Conservation (phyloP, 352 stramenopile species). For the Globisporangium rhizosaccharum region DNA sequence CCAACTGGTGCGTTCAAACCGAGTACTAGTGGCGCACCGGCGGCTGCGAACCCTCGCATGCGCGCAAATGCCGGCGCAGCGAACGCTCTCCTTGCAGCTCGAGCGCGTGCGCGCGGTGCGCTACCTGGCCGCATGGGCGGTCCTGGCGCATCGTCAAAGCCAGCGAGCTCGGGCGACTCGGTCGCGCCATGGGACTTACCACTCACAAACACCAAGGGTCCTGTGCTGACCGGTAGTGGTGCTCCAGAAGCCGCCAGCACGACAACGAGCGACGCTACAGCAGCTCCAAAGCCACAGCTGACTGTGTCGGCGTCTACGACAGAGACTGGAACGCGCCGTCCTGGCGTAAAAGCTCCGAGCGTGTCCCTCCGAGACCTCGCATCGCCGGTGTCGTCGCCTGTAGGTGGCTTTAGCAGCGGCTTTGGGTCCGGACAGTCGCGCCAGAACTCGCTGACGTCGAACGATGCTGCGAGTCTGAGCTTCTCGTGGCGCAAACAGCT, state of each 20-base stretch:
- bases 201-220: constrained; percentile 34
- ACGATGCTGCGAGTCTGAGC: constrained; percentile 23
- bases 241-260: neutral
- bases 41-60: constrained; percentile 24
- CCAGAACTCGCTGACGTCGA: constrained; percentile 17
- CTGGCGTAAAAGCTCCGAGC: constrained; percentile 2
- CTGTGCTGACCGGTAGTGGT: constrained; percentile 12
- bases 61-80: constrained; percentile 43
- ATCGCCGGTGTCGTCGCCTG: constrained; percentile 12
- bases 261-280: neutral
- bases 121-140: constrained; percentile 45
- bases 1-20: constrained; percentile 18
- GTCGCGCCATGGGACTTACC: constrained; percentile 76
- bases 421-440: constrained; percentile 10
- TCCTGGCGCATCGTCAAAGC: constrained; percentile 26
- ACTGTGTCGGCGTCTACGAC: neutral
- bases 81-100: constrained; percentile 66
- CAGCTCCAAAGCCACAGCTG: neutral
- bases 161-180: constrained; percentile 24
- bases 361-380: constrained; percentile 9
- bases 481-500: constrained; percentile 55
- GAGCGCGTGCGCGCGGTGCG: constrained; percentile 55
- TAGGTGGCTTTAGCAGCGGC: constrained; percentile 2
- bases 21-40: constrained; percentile 15
- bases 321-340: constrained; percentile 1